These are phyloP conservation scores for Thuja plicata DNA, from an alignment of 83 land plant species.

Conservation along the genomic window DNA sequence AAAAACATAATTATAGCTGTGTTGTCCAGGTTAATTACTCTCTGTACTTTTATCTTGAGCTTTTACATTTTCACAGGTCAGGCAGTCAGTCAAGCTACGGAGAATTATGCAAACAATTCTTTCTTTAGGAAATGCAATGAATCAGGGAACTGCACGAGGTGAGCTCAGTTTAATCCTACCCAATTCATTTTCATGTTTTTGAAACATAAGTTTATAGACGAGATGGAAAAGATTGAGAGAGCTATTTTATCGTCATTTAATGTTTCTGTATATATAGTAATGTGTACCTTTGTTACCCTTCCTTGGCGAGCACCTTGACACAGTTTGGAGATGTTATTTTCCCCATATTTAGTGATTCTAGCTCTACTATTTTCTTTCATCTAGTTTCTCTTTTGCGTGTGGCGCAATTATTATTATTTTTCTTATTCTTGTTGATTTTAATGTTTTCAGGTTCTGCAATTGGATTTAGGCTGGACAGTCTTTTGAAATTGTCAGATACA, in stretches of 20 bases:
- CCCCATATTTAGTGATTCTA: background rate
- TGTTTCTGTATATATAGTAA: background rate
- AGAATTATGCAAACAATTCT: conserved; percentile 88
- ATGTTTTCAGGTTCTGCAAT: conserved; percentile 80
- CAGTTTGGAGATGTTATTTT: background rate
- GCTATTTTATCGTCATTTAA: background rate
- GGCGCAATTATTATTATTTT: background rate
- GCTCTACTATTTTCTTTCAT: background rate
- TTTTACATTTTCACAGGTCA: conserved; percentile 48
- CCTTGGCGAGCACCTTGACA: background rate
- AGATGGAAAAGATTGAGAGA: background rate
- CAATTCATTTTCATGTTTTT: background rate
- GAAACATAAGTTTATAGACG: background rate
- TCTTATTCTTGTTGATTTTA: background rate
- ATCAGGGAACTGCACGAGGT: conserved; percentile 98
- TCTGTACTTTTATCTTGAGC: background rate
- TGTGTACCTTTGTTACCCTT: background rate
- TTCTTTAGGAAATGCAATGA: conserved; percentile 79
- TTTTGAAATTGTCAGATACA: conserved; percentile 89
- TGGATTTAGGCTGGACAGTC: conserved; percentile 96
- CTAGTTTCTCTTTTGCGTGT: background rate
- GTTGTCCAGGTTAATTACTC: conserved; percentile 5
- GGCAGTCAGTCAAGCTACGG: conserved; percentile 74
- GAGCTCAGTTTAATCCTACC: conserved; percentile 2
- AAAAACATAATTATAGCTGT: background rate